phyloP scores from a whole-genome alignment of 768 basidiomycete genomes.

The Collybiopsis luxurians region DNA sequence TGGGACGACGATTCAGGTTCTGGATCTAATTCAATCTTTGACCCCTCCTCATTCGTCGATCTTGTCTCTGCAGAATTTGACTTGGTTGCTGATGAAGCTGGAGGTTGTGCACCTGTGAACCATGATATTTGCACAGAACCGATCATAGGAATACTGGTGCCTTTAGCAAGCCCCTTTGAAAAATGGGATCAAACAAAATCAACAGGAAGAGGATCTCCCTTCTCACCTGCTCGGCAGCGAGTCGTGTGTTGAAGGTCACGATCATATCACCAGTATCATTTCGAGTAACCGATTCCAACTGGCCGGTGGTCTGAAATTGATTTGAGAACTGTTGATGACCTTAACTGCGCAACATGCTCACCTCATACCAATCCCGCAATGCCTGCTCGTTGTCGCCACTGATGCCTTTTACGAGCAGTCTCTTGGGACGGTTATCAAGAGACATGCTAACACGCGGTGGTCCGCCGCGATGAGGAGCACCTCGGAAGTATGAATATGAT shows the following conservation, averaged over 20 bases:
- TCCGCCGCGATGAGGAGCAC: conserved; percentile 56
- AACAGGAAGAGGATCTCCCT: conserved; percentile 13
- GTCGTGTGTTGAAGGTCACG: conserved; percentile 69
- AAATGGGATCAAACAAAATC: not conserved
- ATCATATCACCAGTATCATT: conserved; percentile 56
- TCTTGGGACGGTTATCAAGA: conserved; percentile 86
- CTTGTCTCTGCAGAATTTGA: not conserved
- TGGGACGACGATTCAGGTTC: conserved; percentile 26
- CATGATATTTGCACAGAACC: conserved; percentile 68
- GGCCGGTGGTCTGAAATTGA: conserved; percentile 56
- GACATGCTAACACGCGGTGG: conserved; percentile 75
- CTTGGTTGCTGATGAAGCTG: conserved; percentile 12
- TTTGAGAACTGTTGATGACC: conserved; percentile 8
- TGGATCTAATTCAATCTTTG: conserved; percentile 19
- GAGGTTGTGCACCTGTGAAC: conserved; percentile 39
- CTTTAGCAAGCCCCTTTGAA: conserved; percentile 68
- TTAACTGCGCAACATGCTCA: conserved; percentile 21
- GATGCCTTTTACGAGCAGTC: conserved; percentile 71
- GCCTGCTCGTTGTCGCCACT: conserved; percentile 49
- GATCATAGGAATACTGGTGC: conserved; percentile 59
- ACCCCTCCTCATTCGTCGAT: not conserved
- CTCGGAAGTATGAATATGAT: conserved; percentile 56
- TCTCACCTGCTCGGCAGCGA: conserved; percentile 79
- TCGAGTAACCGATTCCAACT: conserved; percentile 62
- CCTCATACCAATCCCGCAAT: conserved; percentile 84